These are phyloP conservation scores for Gentiana macrophylla DNA, from an alignment of 257 asterid genomes.

Conservation along the genomic window DNA sequence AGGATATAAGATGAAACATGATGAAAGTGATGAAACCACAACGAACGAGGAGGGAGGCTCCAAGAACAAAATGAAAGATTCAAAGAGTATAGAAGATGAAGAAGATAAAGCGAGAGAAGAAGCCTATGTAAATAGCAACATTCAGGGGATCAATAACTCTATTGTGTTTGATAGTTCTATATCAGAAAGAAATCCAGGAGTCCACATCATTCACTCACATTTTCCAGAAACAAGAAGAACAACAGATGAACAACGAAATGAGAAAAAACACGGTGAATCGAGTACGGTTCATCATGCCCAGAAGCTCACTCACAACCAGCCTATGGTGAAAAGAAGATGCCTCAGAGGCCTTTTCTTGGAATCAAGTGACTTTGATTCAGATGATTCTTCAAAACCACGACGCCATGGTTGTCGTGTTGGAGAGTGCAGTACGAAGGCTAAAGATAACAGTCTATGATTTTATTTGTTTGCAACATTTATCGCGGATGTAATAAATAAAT, in stretches of 20 bases:
- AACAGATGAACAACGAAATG: constrained; percentile 8
- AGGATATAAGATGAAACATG: constrained; percentile 54
- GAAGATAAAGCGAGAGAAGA: constrained; percentile 12
- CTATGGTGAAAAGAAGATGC: constrained; percentile 68
- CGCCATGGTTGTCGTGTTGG: constrained; percentile 73
- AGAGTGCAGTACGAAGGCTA: constrained; percentile 19
- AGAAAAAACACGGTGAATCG: constrained; percentile 36
- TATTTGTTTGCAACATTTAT: constrained; percentile 13
- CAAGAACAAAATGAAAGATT: constrained; percentile 16
- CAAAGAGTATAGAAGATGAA: constrained; percentile 27
- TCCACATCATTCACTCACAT: constrained; percentile 33
- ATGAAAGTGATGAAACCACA: constrained; percentile 29
- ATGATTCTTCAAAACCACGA: constrained; percentile 43
- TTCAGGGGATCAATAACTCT: constrained; percentile 77
- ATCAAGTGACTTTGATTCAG: constrained; percentile 62
- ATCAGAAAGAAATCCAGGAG: constrained; percentile 59
- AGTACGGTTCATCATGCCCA: constrained; percentile 28
- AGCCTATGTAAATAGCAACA: constrained; percentile 56
- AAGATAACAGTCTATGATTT: constrained; percentile 20
- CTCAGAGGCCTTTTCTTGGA: constrained; percentile 63
- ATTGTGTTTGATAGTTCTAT: constrained; percentile 51
- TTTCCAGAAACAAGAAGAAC: constrained; percentile 17
- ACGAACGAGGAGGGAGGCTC: constrained; percentile 39
- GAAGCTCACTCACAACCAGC: constrained; percentile 37
- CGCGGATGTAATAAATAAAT: too few species aligned